Evolutionary conservation across 176 grass and related monocot genomes (phyloP).

Genomic region (Lolium rigidum): DNA sequence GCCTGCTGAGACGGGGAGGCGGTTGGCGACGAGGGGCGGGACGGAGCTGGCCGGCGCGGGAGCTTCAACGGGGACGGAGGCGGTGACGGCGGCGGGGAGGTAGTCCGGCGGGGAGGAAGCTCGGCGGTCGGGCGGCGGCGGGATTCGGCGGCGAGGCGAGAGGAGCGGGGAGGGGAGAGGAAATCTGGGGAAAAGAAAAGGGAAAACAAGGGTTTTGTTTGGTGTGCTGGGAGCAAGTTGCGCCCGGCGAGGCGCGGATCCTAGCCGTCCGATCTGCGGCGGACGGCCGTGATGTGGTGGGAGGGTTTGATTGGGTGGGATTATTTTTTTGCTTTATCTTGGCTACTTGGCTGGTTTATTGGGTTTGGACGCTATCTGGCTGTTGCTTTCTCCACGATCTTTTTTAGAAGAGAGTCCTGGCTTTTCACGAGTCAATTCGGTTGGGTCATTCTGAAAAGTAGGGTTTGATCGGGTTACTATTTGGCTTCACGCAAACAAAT

Average conservation of each 20-base stretch:
- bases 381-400: neutral
- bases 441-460: neutral
- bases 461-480: neutral
- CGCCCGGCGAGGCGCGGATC: neutral
- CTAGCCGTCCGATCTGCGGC: neutral
- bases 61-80: neutral
- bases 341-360: slow-evolving; percentile 19
- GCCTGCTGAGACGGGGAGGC: neutral
- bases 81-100: neutral
- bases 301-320: slow-evolving; percentile 32
- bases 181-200: slow-evolving; percentile 51
- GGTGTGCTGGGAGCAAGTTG: slow-evolving; percentile 35
- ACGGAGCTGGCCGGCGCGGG: neutral
- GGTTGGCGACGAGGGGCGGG: neutral
- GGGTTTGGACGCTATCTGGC: slow-evolving; percentile 26
- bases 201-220: slow-evolving; percentile 17
- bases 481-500: neutral
- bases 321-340: too few relatives aligned
- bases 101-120: neutral
- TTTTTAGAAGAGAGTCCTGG: slow-evolving; percentile 10
- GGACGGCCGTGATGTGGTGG: neutral
- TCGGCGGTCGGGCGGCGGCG: neutral
- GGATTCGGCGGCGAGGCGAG: slow-evolving; percentile 22
- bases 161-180: neutral
- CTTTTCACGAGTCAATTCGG: neutral